Conservation (phyloP, 208 protist genomes). For the Acanthamoeba comandoni region DNA sequence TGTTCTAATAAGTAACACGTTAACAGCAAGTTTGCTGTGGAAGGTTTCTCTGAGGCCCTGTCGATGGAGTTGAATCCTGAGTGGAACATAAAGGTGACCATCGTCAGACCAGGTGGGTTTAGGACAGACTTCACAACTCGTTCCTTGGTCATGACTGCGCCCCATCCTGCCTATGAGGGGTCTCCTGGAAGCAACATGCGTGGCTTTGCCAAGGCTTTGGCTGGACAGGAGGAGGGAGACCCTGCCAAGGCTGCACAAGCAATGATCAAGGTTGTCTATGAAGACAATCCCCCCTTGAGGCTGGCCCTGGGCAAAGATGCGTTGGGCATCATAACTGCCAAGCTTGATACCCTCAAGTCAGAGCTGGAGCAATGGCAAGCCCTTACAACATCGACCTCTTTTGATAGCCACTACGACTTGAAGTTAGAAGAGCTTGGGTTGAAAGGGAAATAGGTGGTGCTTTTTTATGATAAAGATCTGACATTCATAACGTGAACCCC, state of each 20-base stretch:
- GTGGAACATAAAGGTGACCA: constrained; percentile 65
- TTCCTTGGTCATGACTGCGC: neutral
- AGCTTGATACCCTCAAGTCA: neutral
- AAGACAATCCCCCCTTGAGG: constrained; percentile 44
- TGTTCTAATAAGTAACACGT: too few species aligned
- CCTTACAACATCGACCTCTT: neutral
- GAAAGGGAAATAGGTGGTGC: too few species aligned
- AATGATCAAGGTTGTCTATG: constrained; percentile 14
- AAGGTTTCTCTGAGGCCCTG: constrained; percentile 19
- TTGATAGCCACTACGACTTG: too few species aligned
- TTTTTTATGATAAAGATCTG: too few species aligned
- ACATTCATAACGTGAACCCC: too few species aligned
- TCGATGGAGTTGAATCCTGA: neutral
- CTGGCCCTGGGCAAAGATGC: constrained; percentile 27
- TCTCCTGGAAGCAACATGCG: neutral
- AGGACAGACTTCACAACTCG: neutral
- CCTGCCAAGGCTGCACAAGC: constrained; percentile 18
- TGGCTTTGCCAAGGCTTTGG: too few species aligned
- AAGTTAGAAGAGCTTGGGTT: too few species aligned
- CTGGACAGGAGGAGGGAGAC: constrained; percentile 36
- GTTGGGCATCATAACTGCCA: neutral
- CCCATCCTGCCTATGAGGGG: constrained; percentile 66
- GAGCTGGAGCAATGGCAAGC: constrained; percentile 4
- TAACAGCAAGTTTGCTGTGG: constrained; percentile 37
- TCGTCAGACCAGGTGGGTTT: constrained; percentile 74